Evolutionary conservation across 2,329 filamentous ascomycete species (phyloP), one percentile per base, ranked within the genome.

Genomic region (Amesomyces nigricolor): DNA sequence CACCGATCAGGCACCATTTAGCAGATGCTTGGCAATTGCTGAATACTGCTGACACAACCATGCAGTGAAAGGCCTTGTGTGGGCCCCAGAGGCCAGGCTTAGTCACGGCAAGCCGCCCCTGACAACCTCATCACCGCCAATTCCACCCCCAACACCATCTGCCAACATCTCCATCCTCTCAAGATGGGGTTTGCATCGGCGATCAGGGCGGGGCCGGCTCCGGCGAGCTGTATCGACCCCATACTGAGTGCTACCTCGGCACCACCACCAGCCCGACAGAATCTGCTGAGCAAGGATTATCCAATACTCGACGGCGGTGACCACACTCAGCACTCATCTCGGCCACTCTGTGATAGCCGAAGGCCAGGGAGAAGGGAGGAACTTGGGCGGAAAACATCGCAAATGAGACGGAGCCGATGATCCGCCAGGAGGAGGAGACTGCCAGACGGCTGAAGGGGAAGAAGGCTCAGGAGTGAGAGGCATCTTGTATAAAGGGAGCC

Each of bases 401-500:
- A 35, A 35, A 35, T 11, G 32, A 35, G 9, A 35, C 32, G 32
- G 32, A 11, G 32, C 11, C 32, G 8, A 10, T 35, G 32, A 35
- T 35, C 32, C 32, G 32, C 11, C 32, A 35, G 7, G 2, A 13
- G 11, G 32, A 35, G 32, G 11, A 35, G 32, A 35, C 11, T 9
- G 32, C 32, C 9, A 13, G 11, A 35, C 9, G 32, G 32, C 32
- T 13, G 32, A 39, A 9, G n/a, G 32, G 30, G 32, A 17, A 13
- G 9, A n/a, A 35, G 2, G 17, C 30, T 4, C 13, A n/a, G 6
- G 6, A 14, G 2, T 1, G 11, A 10, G 43, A 26, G 11, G 29
- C 17, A 26, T 22, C n/a, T 29, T 55, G 42, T 55, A 51, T 55
- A 55, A 38, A 55, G 51, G n/a, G 35, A 9, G 35, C 16, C 13